A percentile compares a stretch with the other conserved stretches of the same genome.
phyloP scores from a whole-genome alignment of 163 green algal genomes.

The Coccomyxa subellipsoidea region DNA sequence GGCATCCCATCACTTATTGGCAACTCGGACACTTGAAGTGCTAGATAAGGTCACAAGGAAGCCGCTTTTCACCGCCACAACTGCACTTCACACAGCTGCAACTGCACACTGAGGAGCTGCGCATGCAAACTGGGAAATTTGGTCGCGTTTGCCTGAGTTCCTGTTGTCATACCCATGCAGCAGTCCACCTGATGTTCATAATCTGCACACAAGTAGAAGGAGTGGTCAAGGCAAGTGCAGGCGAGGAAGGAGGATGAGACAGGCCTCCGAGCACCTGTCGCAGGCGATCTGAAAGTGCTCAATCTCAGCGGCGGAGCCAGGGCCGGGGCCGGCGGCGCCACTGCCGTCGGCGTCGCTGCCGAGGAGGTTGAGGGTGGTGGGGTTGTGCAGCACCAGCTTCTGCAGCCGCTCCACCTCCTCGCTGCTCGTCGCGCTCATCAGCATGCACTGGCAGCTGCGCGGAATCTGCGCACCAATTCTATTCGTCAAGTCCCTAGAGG shows the following conservation, averaged over 20 bases:
- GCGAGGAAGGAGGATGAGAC: too few relatives aligned
- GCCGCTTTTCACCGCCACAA: too few relatives aligned
- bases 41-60: too few relatives aligned
- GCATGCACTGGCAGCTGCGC: constrained; percentile 81
- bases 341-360: constrained; percentile 1
- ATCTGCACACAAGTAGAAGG: too few relatives aligned
- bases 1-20: too few relatives aligned
- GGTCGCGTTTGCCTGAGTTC: too few relatives aligned
- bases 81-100: too few relatives aligned
- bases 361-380: constrained; percentile 74
- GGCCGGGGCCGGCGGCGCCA: constrained; percentile 9
- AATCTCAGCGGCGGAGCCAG: constrained; percentile 51
- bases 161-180: too few relatives aligned
- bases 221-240: background rate
- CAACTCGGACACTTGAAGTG: too few relatives aligned
- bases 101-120: too few relatives aligned
- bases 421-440: constrained; percentile 88
- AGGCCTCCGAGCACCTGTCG: constrained; percentile 15
- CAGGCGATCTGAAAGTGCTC: constrained; percentile 50
- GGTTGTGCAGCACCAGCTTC: constrained; percentile 89
- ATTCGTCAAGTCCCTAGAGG: background rate
- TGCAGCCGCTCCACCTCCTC: constrained; percentile 81
- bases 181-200: too few relatives aligned
- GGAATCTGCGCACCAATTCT: constrained; percentile 44
- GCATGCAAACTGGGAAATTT: too few relatives aligned